Base-by-base conservation (phyloP, 129 eudicot genomes). In the Flaveria robusta region DNA sequence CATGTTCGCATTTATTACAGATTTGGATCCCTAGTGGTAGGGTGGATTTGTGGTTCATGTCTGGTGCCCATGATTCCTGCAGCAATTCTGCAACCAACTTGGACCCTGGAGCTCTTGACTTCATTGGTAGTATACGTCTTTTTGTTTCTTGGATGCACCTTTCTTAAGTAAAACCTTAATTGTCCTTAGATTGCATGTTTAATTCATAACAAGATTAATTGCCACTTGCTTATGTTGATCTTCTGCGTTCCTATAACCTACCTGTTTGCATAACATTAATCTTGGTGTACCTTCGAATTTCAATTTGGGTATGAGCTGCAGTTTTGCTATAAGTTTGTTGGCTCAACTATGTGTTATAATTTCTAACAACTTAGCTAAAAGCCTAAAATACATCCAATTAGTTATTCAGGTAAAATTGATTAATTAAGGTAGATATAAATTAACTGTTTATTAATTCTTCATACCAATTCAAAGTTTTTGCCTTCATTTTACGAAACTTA, bases 21-120 rank as follows among this genome's bases (percentile, higher is more conserved):
- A 77, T 86, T 91, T 86, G 89, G 91, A 79, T 88, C 91, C 18
- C 96, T 93, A 45, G 98, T 93, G 69, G 88, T 72, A 20, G 97
- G 98, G 34, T 90, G 97, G 97, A 69, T 88, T 13, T 83, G 89
- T 66, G 98, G 98, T 74, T 90, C 98, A 43, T 70, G 85, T 34
- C 24, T 88, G 82, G 92, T 86, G 62, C 98, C 98, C 39, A 43
- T 82, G 66, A 82, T 93, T 69, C 98, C 97, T 8, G 66, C 93
- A 46, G 81, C 78, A 34, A 50, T 93, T 65, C 72, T 88, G 79
- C 90, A 84, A 7, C 91, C 96, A 52, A 88, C 88, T 3, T 93
- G 98, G 97, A 88, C 89, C 8, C 89, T 93, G 29, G 98, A 93
- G 85, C 97, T 93, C 72, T 80, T 93, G 34, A 90, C 93, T 49